These are phyloP conservation scores for Neofusicoccum cordaticola DNA, from an alignment of 2,329 filamentous ascomycete species.

Conservation along the genomic window DNA sequence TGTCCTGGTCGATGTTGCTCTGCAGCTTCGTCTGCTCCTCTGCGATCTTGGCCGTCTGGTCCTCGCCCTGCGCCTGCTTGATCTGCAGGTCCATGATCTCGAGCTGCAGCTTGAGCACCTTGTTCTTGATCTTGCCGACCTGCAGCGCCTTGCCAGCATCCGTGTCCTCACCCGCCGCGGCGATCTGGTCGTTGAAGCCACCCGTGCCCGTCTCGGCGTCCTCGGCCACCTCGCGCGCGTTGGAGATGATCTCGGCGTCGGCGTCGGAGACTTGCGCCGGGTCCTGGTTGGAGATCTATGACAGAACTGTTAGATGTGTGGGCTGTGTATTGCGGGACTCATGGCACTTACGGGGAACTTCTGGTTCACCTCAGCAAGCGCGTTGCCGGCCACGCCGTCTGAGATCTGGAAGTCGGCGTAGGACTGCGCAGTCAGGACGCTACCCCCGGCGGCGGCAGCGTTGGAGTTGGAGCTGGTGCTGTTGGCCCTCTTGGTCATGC, in stretches of 20 bases:
- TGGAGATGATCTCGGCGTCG: conserved; percentile 53
- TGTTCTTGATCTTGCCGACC: conserved; percentile 60
- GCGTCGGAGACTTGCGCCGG: conserved; percentile 46
- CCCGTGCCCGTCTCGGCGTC: conserved; percentile 49
- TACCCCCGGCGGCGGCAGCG: conserved; percentile 7
- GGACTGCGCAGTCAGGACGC: conserved; percentile 22
- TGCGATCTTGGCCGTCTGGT: conserved; percentile 45
- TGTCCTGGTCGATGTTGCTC: conserved; percentile 52
- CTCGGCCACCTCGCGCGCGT: conserved; percentile 54
- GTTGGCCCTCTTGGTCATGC: conserved; percentile 16
- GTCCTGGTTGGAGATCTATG: conserved; percentile 44
- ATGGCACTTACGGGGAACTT: conserved; percentile 49
- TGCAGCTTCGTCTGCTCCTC: conserved; percentile 52
- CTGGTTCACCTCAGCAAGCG: conserved; percentile 52
- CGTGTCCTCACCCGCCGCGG: conserved; percentile 41
- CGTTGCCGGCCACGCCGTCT: conserved; percentile 52
- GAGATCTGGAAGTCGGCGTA: conserved; percentile 49
- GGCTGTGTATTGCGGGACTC: too few relatives aligned
- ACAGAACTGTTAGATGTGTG: background rate
- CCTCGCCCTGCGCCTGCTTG: conserved; percentile 52
- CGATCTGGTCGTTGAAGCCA: conserved; percentile 54
- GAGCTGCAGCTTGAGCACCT: conserved; percentile 57
- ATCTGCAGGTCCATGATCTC: conserved; percentile 53
- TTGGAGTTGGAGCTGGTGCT: background rate
- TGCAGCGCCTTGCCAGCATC: conserved; percentile 45